Base-by-base conservation (phyloP, 306 rosid species). In the Vigna mungo region DNA sequence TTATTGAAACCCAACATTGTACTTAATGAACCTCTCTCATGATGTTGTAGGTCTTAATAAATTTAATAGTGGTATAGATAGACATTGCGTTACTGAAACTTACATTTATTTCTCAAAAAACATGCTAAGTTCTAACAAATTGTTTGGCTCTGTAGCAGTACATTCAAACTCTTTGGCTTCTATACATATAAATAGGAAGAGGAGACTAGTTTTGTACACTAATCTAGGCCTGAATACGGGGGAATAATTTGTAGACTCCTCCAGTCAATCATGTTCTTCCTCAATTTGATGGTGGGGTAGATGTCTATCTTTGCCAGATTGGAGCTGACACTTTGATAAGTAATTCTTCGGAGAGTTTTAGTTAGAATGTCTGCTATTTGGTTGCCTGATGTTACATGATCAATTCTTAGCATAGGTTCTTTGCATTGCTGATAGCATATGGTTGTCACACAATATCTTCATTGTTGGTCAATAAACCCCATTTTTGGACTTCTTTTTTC, bases 81-180 rank as follows among this genome's bases (percentile, higher is more conserved):
- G 56, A 52, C 13, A n/a, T 10, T 17, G 58, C 8, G 25, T 52
- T 52, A 3, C 21, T 52, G 17, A 5, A 21, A 7, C 21, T 34
- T 77, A 54, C 18, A 25, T 77, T 63, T 53, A 16, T 64, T 48
- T 65, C 18, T 52, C 60, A 3, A 30, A 21, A 64, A 66, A 12
- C 37, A 10, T 20, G 44, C 49, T 11, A 66, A 49, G 58, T 52
- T 23, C 3, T 23, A 54, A 34, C 12, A 21, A 51, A 16, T 43
- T 48, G 39, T 20, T 9, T 63, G 17, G 10, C 44, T 43, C 1
- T 34, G 69, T 61, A 46, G 71, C 59, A 9, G 20, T 12, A 13
- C 43, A 39, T 47, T 61, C 54, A 47, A 74, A 66, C 39, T 66
- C 52, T 66, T 73, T 6, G 20, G 71, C 55, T 69, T 81, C 67